phyloP scores from a whole-genome alignment of 768 basidiomycete species.

The Boletus fagicola region DNA sequence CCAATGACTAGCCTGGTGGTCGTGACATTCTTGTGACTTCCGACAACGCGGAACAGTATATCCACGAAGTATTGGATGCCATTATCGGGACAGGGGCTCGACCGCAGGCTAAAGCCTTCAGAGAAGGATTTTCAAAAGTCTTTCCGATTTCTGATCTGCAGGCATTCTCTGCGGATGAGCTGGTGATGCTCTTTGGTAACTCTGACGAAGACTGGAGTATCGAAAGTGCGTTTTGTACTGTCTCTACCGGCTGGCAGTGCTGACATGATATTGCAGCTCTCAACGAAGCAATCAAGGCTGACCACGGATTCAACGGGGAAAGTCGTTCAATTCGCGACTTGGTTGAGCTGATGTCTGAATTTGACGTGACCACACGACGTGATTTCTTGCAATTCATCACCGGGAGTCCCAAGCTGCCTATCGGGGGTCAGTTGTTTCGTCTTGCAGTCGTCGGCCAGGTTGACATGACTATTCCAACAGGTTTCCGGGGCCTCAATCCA shows the following conservation, averaged over 20 bases:
- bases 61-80: constrained; percentile 81
- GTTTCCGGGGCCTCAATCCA: constrained; percentile 93
- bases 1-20: constrained; percentile 62
- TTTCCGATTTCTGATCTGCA: constrained; percentile 90
- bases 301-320: constrained; percentile 97
- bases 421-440: constrained; percentile 66
- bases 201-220: constrained; percentile 96
- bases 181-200: constrained; percentile 95
- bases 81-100: constrained; percentile 80
- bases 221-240: constrained; percentile 63
- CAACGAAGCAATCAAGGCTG: constrained; percentile 88
- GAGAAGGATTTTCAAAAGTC: constrained; percentile 92
- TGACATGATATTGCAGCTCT: constrained; percentile 53
- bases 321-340: constrained; percentile 88
- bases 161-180: constrained; percentile 90
- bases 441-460: not conserved
- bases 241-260: not conserved
- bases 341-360: constrained; percentile 82
- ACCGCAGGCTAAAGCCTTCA: constrained; percentile 85
- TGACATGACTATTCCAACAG: constrained; percentile 36
- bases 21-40: constrained; percentile 77
- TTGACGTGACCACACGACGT: constrained; percentile 69
- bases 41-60: constrained; percentile 87
- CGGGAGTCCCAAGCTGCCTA: constrained; percentile 93
- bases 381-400: constrained; percentile 96